Evolutionary conservation across 495 filamentous ascomycete genomes (phyloP), one percentile per base, ranked within the genome.

Genomic region (Podospora didyma): DNA sequence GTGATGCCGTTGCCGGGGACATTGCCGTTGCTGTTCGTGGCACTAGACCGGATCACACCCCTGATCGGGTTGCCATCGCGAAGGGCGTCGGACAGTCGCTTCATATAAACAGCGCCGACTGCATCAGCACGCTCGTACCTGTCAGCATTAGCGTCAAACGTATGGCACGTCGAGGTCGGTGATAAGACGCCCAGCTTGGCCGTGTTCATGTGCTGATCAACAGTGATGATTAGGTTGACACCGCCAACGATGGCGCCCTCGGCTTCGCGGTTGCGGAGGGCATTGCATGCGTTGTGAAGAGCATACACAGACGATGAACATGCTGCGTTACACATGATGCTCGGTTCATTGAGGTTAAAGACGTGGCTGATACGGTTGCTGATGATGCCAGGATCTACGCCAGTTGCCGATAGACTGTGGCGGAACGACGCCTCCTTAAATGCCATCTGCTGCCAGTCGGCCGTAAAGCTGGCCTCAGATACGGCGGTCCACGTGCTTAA

Each of bases 111-210:
- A 7, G 21, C 49, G 37, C 70, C 72, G 10, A 86, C 58, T 1
- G 75, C 86, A 58, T 90, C 86, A 2, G 73, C 87, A 10, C 85
- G 69, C 0, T 65, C 82, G 62, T 85, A 89, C 0, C 86, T 86
- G 65, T 86, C 73, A 16, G 84, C 86, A 0, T 61, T 51, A 0
- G 74, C 70, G 60, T 85, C 82, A 54, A 85, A 90, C 0, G 78
- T 79, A 35, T 81, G 73, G 48, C 77, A 87, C 1, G 48, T 65
- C 11, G 70, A 70, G 23, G 69, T 68, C 14, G 68, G 56, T 7
- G 66, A 68, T n/a, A 77, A 56, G 26, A 75, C 72, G 46, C 61
- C 62, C 0, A 67, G 44, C 37, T 64, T 65, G 2, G 67, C 64
- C n/a, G 71, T 49, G 45, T 58, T 50, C 16, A 68, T 42, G 57